Evolutionary conservation across 2,329 filamentous ascomycete species (phyloP).

Genomic region (Aspergillus sp.): DNA sequence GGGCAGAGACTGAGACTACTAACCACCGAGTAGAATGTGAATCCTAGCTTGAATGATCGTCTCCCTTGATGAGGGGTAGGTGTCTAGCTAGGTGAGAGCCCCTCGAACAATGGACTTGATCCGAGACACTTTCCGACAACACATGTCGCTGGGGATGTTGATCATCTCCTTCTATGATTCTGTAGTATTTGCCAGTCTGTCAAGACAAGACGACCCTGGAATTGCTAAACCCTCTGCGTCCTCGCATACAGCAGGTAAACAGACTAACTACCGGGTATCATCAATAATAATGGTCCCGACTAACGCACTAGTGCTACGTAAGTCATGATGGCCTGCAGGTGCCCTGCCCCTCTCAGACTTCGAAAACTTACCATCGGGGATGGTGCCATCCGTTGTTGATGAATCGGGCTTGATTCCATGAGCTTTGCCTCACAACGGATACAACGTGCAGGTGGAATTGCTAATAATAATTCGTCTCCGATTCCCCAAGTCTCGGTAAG

Average conservation of each 20-base stretch:
- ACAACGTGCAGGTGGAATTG: background rate
- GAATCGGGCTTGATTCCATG: background rate
- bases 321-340: slow-evolving; percentile 1
- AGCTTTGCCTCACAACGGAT: background rate
- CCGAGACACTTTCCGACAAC: background rate
- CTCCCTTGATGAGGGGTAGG: background rate
- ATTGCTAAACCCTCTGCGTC: background rate
- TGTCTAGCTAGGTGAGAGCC: background rate
- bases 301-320: background rate
- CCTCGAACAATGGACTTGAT: background rate
- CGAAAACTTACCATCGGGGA: background rate
- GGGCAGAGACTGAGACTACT: background rate
- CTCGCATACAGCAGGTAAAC: background rate
- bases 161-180: background rate
- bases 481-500: slow-evolving; percentile 1
- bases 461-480: background rate
- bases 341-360: background rate
- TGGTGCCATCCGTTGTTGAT: background rate
- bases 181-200: background rate
- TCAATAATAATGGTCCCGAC: background rate
- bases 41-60: background rate
- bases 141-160: background rate
- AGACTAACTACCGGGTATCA: background rate
- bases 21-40: background rate
- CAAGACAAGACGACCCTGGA: background rate